Evolutionary conservation across 176 grass and related monocot genomes (phyloP), one percentile per base, ranked within the genome.

Genomic region (Carex parvula): DNA sequence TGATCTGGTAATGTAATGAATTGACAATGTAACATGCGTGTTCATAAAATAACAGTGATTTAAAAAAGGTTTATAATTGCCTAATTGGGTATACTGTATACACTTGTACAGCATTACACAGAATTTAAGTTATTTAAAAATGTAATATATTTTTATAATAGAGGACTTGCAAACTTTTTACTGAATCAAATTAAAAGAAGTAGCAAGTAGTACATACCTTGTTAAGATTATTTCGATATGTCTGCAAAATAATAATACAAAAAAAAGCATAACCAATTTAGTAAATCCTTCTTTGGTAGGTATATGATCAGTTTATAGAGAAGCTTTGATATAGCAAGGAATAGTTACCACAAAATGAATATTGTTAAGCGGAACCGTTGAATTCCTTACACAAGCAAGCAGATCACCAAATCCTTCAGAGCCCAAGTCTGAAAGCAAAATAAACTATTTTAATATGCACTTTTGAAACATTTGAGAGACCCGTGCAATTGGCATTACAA

Each of bases 291-390:
- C 46, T 16, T 67, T 79, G 87, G 17, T 69, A 81, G 71, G 3
- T n/a, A 66, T 64, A 80, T 46, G 18, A 64, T 83, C 37, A 29
- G 9, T 60, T 85, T 63, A 88, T 67, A 83, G 17, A 64, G 65
- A 84, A 91, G 29, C 63, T n/a, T 63, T 61, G 48, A 29, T 21
- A 66, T 52, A 81, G 26, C 41, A 85, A 64, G 54, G 54, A 37
- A 89, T 68, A 58, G 20, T 92, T 99, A 93, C 96, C 89, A 99
- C 96, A 92, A 95, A 99, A 99, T 99, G 96, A 84, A 99, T 95
- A 89, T 99, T 89, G 56, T 94, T 80, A 90, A 95, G 91, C 83
- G 90, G 89, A 84, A 92, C 22, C 0, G 83, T 89, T 54, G 83
- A 89, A 89, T 87, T 92, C 90, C 96, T 95, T 92, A 94, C 91